A percentile compares a stretch with the other conserved stretches of the same genome.
Conservation (phyloP, 768 basidiomycete species). For the Hortiboletus flavorubellus region DNA sequence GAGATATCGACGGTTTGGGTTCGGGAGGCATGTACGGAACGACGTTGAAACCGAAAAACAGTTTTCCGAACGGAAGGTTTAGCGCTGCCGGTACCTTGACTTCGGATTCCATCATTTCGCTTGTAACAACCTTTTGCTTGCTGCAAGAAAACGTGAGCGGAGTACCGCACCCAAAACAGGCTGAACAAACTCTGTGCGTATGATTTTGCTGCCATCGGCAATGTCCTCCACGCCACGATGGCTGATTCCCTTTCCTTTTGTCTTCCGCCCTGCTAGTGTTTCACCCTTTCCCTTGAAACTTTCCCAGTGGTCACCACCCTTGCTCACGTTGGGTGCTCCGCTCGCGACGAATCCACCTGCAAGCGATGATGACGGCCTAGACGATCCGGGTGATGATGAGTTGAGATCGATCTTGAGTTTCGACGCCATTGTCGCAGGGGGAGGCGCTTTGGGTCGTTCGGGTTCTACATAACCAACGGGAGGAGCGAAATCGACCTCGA, state of each 20-base stretch:
- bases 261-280: conserved; percentile 84
- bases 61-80: conserved; percentile 85
- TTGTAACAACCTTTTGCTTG: conserved; percentile 80
- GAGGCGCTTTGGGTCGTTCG: conserved; percentile 74
- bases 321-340: conserved; percentile 56
- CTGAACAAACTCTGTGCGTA: conserved; percentile 77
- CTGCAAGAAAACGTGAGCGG: conserved; percentile 40
- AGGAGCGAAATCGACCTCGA: conserved; percentile 96
- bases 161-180: background rate
- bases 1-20: conserved; percentile 20
- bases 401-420: conserved; percentile 94
- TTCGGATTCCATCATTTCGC: conserved; percentile 68
- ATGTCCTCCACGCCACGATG: conserved; percentile 80
- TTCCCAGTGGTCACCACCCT: conserved; percentile 85
- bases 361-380: conserved; percentile 73
- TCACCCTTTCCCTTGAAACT: conserved; percentile 96
- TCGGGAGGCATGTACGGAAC: conserved; percentile 60
- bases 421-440: conserved; percentile 89
- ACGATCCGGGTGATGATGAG: conserved; percentile 82
- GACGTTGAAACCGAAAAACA: conserved; percentile 95
- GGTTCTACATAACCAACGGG: conserved; percentile 96
- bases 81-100: conserved; percentile 85
- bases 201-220: conserved; percentile 80
- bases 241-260: conserved; percentile 92
- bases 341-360: conserved; percentile 60